phyloP scores from a whole-genome alignment of 306 rosid species.

The Spatholobus suberectus region DNA sequence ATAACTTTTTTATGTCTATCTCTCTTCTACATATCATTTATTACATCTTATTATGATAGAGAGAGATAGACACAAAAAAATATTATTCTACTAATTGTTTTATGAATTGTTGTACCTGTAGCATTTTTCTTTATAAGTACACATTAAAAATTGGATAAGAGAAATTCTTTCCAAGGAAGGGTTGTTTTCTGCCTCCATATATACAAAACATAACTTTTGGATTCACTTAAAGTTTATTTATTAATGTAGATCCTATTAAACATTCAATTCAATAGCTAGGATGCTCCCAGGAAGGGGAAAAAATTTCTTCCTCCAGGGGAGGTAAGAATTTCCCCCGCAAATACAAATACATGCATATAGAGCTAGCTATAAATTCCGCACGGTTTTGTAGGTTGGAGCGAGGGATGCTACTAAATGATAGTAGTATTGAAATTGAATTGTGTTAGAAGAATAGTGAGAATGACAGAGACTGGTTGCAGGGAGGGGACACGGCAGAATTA shows the following conservation, averaged over 20 bases:
- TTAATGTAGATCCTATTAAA: not conserved
- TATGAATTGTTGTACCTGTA: too few relatives aligned
- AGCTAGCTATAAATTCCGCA: not conserved
- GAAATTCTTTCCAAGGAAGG: not conserved
- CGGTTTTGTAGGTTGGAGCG: not conserved
- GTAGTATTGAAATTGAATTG: not conserved
- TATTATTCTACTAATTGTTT: too few relatives aligned
- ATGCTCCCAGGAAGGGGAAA: not conserved
- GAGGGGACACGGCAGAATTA: conserved; percentile 38
- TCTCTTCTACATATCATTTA: too few relatives aligned
- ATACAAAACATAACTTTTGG: not conserved
- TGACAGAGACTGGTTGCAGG: conserved; percentile 38
- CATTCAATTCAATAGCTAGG: not conserved
- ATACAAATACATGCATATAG: not conserved
- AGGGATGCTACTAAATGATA: not conserved
- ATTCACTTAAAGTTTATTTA: not conserved
- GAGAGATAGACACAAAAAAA: too few relatives aligned
- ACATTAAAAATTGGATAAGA: not conserved
- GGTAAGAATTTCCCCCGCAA: not conserved
- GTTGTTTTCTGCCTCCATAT: not conserved
- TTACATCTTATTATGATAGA: too few relatives aligned
- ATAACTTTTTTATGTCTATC: too few relatives aligned
- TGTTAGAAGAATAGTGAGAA: not conserved
- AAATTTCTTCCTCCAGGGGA: not conserved
- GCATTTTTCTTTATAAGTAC: too few relatives aligned